Percentiles rank a stretch among this genome's conserved stretches.
Evolutionary conservation across 2,329 filamentous ascomycete genomes (phyloP).

Genomic region (Diaporthe sp.): DNA sequence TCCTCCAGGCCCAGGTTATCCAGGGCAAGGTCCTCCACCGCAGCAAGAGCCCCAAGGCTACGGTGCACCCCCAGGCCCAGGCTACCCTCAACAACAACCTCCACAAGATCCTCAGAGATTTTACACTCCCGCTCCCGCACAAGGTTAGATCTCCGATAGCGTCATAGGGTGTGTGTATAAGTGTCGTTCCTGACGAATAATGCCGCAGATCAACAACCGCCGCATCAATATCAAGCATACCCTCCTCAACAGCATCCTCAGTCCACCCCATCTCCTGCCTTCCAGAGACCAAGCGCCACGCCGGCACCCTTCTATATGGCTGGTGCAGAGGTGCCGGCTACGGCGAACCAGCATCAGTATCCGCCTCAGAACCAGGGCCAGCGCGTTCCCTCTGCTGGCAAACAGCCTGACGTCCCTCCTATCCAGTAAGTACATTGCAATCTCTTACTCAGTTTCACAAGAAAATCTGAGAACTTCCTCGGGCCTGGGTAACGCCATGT

Average conservation of each 20-base stretch:
- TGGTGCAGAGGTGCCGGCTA: conserved; percentile 65
- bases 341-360: conserved; percentile 59
- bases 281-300: conserved; percentile 66
- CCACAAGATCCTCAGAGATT: conserved; percentile 75
- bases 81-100: conserved; percentile 49
- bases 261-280: conserved; percentile 66
- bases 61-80: conserved; percentile 20
- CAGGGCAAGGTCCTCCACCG: conserved; percentile 47
- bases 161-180: conserved; percentile 32
- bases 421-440: conserved; percentile 36
- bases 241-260: conserved; percentile 49
- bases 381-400: conserved; percentile 61
- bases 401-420: conserved; percentile 55
- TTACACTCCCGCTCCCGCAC: conserved; percentile 72
- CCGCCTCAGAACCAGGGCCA: conserved; percentile 67
- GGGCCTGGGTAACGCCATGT: neutral
- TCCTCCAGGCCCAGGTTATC: conserved; percentile 45
- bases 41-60: conserved; percentile 52
- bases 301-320: conserved; percentile 77
- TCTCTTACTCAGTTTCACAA: neutral
- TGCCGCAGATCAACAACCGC: conserved; percentile 48
- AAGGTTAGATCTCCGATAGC: conserved; percentile 52
- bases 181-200: conserved; percentile 28
- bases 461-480: no score
- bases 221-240: conserved; percentile 57